Evolutionary conservation across 179 eudicot genomes (phyloP).

Genomic region (Pouteria campechiana): DNA sequence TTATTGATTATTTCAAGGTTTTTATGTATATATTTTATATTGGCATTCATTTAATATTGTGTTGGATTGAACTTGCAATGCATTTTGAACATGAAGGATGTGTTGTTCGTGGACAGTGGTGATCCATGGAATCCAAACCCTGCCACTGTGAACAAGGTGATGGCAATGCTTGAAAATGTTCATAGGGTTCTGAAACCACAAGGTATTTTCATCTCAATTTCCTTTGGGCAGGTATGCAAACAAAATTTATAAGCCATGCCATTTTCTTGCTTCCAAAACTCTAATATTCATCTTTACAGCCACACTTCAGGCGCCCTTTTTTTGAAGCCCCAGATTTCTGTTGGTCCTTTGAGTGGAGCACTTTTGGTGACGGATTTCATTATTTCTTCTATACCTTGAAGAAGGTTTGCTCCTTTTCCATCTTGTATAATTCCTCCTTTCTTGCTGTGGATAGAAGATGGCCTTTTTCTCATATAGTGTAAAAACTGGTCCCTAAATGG

Average conservation of each 20-base stretch:
- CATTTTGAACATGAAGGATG: slow-evolving; percentile 67
- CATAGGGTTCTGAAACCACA: slow-evolving; percentile 83
- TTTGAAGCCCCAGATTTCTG: slow-evolving; percentile 60
- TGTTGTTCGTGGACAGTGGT: slow-evolving; percentile 95
- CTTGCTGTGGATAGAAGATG: not conserved
- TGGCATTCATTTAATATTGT: slow-evolving; percentile 1
- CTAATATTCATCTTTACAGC: slow-evolving; percentile 25
- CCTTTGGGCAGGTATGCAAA: slow-evolving; percentile 83
- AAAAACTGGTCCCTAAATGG: not conserved
- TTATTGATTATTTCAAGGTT: too few species aligned
- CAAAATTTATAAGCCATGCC: not conserved
- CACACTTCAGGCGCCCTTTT: slow-evolving; percentile 89
- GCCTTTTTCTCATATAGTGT: not conserved
- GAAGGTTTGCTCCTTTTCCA: slow-evolving; percentile 49
- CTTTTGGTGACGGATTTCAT: slow-evolving; percentile 95
- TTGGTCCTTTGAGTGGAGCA: slow-evolving; percentile 78
- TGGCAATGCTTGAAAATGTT: slow-evolving; percentile 72
- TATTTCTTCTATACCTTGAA: slow-evolving; percentile 79
- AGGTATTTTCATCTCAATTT: slow-evolving; percentile 78
- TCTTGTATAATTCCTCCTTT: not conserved
- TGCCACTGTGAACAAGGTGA: slow-evolving; percentile 53
- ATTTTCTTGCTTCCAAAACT: not conserved
- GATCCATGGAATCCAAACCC: slow-evolving; percentile 93
- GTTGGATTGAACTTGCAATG: too few species aligned
- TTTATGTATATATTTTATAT: too few species aligned